Evolutionary conservation across 768 basidiomycete genomes (phyloP).

Genomic region (Trametes villosa): DNA sequence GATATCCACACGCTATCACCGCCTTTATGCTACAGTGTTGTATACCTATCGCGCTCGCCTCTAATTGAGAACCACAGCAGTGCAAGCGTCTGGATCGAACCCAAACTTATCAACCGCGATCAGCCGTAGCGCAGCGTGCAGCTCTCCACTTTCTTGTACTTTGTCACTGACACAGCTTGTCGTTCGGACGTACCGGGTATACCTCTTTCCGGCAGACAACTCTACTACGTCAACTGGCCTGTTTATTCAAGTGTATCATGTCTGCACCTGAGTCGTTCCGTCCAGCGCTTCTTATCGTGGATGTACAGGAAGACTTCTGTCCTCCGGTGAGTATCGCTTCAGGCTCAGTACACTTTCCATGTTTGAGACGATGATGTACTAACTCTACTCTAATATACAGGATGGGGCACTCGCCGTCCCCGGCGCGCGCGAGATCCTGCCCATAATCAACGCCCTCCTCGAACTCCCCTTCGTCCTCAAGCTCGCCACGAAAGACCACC

Average conservation of each 20-base stretch:
- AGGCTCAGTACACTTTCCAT: background rate
- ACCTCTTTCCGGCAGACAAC: background rate
- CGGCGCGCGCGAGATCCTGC: conserved; percentile 60
- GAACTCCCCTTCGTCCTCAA: conserved; percentile 54
- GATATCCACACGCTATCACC: background rate
- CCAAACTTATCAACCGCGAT: no score
- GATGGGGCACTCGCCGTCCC: conserved; percentile 73
- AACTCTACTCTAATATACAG: conserved; percentile 15
- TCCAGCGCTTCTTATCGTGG: conserved; percentile 70
- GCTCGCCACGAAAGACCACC: conserved; percentile 62
- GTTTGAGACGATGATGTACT: background rate
- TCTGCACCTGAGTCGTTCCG: conserved; percentile 27
- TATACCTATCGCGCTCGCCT: background rate
- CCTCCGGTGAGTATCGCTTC: conserved; percentile 29
- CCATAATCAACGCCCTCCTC: conserved; percentile 60
- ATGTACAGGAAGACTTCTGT: conserved; percentile 87
- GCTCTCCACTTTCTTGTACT: no score
- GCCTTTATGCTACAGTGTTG: background rate
- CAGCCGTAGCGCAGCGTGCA: no score
- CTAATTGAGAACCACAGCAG: no score
- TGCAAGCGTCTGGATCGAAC: no score
- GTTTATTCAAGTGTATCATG: conserved; percentile 7
- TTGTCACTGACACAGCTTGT: no score
- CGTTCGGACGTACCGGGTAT: background rate
- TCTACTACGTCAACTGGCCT: background rate